Percentiles rank a stretch among this genome's conserved stretches.
These are phyloP conservation scores for Malus sylvestris DNA, from an alignment of 306 rosid species.

Conservation along the genomic window DNA sequence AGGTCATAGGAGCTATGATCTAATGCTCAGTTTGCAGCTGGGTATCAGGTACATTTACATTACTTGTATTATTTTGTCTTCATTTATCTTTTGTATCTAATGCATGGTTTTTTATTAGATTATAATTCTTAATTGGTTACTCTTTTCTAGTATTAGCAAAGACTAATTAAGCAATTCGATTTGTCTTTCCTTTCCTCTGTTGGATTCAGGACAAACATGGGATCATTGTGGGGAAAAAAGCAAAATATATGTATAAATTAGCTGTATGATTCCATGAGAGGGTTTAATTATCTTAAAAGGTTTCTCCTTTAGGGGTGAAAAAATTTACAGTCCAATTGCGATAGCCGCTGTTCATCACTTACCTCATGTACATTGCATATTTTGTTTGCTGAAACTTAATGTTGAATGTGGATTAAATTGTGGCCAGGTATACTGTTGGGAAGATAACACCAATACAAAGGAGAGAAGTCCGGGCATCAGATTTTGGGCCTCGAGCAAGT, in stretches of 20 bases:
- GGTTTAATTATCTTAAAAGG: constrained; percentile 8
- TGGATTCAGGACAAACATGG: neutral
- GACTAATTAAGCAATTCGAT: neutral
- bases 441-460: constrained; percentile 95
- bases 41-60: constrained; percentile 73
- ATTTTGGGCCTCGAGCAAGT: constrained; percentile 95
- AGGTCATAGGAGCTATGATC: constrained; percentile 94
- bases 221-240: neutral
- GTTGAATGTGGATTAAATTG: constrained; percentile 31
- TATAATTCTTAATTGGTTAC: neutral
- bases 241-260: neutral
- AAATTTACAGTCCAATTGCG: neutral
- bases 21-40: constrained; percentile 98
- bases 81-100: neutral
- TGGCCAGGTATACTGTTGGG: constrained; percentile 94
- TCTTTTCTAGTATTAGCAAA: neutral
- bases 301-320: constrained; percentile 11
- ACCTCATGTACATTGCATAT: constrained; percentile 10
- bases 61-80: constrained; percentile 4
- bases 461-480: constrained; percentile 86
- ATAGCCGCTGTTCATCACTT: neutral
- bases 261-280: constrained; percentile 1
- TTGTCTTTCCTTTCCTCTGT: neutral
- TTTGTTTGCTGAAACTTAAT: constrained; percentile 18
- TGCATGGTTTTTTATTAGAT: neutral